Conservation (phyloP, 2,329 filamentous ascomycete species). For the Penicillium sp. region DNA sequence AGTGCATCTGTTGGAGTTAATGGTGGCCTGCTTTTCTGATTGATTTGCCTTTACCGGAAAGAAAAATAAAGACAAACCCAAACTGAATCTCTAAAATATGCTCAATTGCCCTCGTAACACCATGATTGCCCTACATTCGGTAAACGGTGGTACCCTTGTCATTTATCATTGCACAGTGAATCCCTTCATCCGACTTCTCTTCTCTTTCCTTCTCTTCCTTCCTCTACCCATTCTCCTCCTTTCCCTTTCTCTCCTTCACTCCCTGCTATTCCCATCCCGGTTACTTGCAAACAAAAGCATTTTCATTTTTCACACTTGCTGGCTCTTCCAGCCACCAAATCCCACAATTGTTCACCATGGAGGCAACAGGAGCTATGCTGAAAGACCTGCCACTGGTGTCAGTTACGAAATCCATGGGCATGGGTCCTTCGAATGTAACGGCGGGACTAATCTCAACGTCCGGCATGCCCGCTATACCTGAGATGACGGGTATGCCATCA, state of each 20-base stretch:
- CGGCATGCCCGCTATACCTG: not conserved
- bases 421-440: not conserved
- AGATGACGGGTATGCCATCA: not conserved
- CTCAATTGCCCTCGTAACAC: not conserved
- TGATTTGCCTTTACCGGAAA: not conserved
- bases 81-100: not conserved
- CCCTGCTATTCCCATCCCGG: not conserved
- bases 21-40: slow-evolving; percentile 4
- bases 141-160: not conserved
- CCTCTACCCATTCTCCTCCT: not conserved
- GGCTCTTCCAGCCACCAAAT: not conserved
- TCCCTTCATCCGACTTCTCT: not conserved
- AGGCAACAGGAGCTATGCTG: slow-evolving; percentile 11
- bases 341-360: slow-evolving; percentile 4
- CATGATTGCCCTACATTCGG: not conserved
- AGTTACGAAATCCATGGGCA: slow-evolving; percentile 12
- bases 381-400: slow-evolving; percentile 12
- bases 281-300: no score
- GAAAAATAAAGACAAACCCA: no score
- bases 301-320: not conserved
- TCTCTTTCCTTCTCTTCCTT: not conserved
- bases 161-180: no score
- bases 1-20: slow-evolving; percentile 16
- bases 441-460: not conserved
- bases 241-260: not conserved